A percentile compares a stretch with the other conserved stretches of the same genome.
phyloP scores from a whole-genome alignment of 2,329 filamentous ascomycete genomes.

The Dichotomopilus funicola region DNA sequence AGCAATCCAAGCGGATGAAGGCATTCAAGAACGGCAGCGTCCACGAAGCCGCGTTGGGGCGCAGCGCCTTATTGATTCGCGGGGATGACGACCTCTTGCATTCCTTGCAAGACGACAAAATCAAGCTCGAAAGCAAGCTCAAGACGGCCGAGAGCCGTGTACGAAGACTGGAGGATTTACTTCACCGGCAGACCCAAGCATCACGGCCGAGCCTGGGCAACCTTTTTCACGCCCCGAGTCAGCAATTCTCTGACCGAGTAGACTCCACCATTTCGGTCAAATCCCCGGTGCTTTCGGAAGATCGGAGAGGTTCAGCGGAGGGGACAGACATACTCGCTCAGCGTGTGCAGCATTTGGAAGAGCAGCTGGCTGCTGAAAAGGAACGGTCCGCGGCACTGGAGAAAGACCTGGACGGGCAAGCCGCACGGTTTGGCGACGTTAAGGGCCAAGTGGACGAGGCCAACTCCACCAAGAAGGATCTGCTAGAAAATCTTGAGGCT shows the following conservation, averaged over 20 bases:
- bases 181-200: slow-evolving; percentile 71
- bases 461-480: slow-evolving; percentile 86
- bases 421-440: slow-evolving; percentile 52
- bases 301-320: slow-evolving; percentile 42
- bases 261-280: slow-evolving; percentile 45
- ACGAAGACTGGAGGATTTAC: slow-evolving; percentile 80
- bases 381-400: slow-evolving; percentile 61
- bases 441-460: slow-evolving; percentile 73
- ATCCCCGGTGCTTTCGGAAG: slow-evolving; percentile 36
- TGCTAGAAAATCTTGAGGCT: slow-evolving; percentile 90
- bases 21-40: slow-evolving; percentile 96
- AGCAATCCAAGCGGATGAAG: slow-evolving; percentile 79
- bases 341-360: slow-evolving; percentile 61
- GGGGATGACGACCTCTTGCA: slow-evolving; percentile 79
- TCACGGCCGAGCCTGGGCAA: slow-evolving; percentile 48
- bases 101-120: slow-evolving; percentile 77
- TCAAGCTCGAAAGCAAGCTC: slow-evolving; percentile 63
- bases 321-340: slow-evolving; percentile 39
- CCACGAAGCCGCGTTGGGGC: slow-evolving; percentile 82
- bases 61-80: slow-evolving; percentile 75
- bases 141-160: slow-evolving; percentile 85
- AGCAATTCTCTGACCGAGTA: slow-evolving; percentile 42
- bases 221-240: slow-evolving; percentile 45
- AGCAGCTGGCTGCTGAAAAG: slow-evolving; percentile 67
- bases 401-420: slow-evolving; percentile 57